Conservation (phyloP, 805 yeast genomes). For the Pichia cephalocereana region DNA sequence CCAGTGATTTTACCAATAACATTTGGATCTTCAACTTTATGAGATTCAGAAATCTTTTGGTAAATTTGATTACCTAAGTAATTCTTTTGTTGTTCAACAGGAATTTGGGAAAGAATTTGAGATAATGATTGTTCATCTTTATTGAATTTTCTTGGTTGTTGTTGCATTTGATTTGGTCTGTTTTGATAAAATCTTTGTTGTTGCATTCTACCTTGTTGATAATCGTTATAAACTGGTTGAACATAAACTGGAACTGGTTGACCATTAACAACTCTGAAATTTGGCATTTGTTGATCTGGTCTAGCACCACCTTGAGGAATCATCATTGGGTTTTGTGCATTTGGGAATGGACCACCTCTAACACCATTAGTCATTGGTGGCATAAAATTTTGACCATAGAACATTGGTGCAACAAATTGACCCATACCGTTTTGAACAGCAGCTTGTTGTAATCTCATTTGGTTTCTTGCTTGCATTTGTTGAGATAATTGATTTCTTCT, state of each 20-base stretch:
- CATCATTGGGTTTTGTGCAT: conserved; percentile 68
- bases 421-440: conserved; percentile 81
- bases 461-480: conserved; percentile 97
- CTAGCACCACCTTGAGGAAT: conserved; percentile 55
- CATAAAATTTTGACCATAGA: conserved; percentile 77
- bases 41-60: conserved; percentile 81
- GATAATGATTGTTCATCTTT: conserved; percentile 38
- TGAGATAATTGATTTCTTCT: conserved; percentile 96
- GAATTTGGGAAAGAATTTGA: conserved; percentile 52
- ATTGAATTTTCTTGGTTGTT: conserved; percentile 20
- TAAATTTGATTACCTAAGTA: conserved; percentile 95
- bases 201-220: conserved; percentile 43
- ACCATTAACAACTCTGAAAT: conserved; percentile 67
- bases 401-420: conserved; percentile 81
- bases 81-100: conserved; percentile 93
- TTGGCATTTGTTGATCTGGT: conserved; percentile 45
- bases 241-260: conserved; percentile 76
- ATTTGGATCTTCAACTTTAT: conserved; percentile 82
- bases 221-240: conserved; percentile 69
- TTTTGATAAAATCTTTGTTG: conserved; percentile 39
- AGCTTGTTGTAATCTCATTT: conserved; percentile 96
- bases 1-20: conserved; percentile 99
- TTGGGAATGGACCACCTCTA: conserved; percentile 72
- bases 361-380: conserved; percentile 39
- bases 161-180: conserved; percentile 25